Evolutionary conservation across 805 yeast genomes (phyloP), one percentile per base, ranked within the genome.

Genomic region (Starmerella roubikii): DNA sequence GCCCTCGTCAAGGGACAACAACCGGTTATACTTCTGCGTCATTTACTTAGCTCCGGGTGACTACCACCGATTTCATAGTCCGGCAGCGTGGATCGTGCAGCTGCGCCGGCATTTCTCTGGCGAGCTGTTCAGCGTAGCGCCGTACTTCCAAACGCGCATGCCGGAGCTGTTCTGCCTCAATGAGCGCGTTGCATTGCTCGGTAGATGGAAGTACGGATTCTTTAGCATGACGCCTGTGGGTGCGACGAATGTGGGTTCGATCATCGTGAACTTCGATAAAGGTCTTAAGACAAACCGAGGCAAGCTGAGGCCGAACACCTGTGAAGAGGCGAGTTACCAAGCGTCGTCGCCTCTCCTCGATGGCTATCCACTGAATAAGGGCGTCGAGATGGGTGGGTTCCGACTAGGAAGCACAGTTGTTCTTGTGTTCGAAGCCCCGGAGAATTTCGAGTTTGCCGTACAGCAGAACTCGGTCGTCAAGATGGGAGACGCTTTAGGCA

Each of bases 181-280:
- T 57, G 99, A 91, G 61, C 71, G 99, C 51, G 98, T 91, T 3
- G 93, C 98, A 0, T 62, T 91, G 35, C 68, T 91, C 40, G 99
- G 99, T 1, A 76, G 83, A 53, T 91, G 98, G 98, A 82, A 80
- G 56, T 71, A 91, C 57, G 99, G 99, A 0, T 91, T 91, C 53
- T 91, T 91, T 64, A 78, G 93, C 48, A 91, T 91, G 99, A 88
- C 94, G 1, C 96, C 99, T 0, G 98, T 91, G 11, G 99, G 99
- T 12, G 99, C 99, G 19, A 91, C 98, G 2, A 91, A 91, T 61
- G 99, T 91, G 23, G 99, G 99, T 5, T 79, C 93, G 52, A 91
- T 91, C 48, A 76, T 79, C 42, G 69, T 91, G 48, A 84, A 86
- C 55, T 91, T 91, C 54, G 99, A 91, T 60, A 78, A 78, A 61